A percentile compares a stretch with the other conserved stretches of the same genome.
These are phyloP conservation scores for Aspergillus flavus DNA, from an alignment of 2,329 filamentous ascomycete species.

Conservation along the genomic window DNA sequence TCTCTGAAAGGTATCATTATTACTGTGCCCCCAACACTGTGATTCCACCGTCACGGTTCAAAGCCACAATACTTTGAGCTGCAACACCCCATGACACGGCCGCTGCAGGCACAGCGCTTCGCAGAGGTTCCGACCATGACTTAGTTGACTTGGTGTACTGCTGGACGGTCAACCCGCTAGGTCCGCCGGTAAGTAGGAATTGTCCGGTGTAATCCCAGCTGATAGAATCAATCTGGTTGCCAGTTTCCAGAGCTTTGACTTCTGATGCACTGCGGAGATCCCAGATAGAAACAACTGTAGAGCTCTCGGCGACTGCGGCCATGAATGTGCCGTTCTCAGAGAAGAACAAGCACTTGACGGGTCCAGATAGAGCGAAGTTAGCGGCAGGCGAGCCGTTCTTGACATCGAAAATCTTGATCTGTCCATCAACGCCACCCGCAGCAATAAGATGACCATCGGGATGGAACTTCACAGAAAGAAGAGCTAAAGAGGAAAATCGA, in stretches of 20 bases:
- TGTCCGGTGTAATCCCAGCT: slow-evolving; percentile 95
- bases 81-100: slow-evolving; percentile 76
- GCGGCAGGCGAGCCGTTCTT: slow-evolving; percentile 77
- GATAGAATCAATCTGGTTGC: slow-evolving; percentile 73
- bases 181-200: slow-evolving; percentile 80
- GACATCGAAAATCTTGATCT: slow-evolving; percentile 87
- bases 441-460: slow-evolving; percentile 95
- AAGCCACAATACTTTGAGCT: slow-evolving; percentile 72
- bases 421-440: slow-evolving; percentile 74
- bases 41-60: slow-evolving; percentile 75
- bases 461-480: slow-evolving; percentile 83
- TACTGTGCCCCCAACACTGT: slow-evolving; percentile 66
- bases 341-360: slow-evolving; percentile 77
- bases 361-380: slow-evolving; percentile 65
- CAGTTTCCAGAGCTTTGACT: slow-evolving; percentile 84
- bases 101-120: slow-evolving; percentile 72
- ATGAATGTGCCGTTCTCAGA: slow-evolving; percentile 98
- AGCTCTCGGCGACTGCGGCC: slow-evolving; percentile 76
- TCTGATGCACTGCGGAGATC: slow-evolving; percentile 84
- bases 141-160: slow-evolving; percentile 87
- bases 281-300: slow-evolving; percentile 81
- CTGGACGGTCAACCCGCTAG: slow-evolving; percentile 80
- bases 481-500: slow-evolving; percentile 52
- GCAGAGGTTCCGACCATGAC: slow-evolving; percentile 83
- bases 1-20: slow-evolving; percentile 32